These are phyloP conservation scores for Trypanosomatidae sp. DNA, from an alignment of 208 protist species.

Conservation along the genomic window DNA sequence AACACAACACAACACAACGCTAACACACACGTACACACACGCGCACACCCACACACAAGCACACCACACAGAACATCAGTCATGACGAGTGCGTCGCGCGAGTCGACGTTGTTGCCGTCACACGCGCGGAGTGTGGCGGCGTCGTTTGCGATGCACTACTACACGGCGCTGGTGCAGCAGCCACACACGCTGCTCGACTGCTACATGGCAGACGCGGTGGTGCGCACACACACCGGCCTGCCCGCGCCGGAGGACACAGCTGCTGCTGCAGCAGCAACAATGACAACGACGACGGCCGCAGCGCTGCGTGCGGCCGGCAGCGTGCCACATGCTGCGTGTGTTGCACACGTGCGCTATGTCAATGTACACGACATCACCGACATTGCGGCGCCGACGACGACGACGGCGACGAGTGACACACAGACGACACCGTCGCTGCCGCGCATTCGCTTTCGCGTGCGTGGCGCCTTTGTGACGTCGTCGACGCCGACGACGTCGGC, in stretches of 20 bases:
- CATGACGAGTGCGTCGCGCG: background rate
- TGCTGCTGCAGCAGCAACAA: too few relatives aligned
- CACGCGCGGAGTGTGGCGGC: slow-evolving; percentile 13
- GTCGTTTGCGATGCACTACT: slow-evolving; percentile 59
- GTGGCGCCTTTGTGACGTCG: background rate
- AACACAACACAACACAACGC: background rate
- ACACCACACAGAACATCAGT: slow-evolving; percentile 1
- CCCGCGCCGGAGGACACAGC: too few relatives aligned
- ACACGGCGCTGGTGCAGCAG: slow-evolving; percentile 36
- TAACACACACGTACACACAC: background rate
- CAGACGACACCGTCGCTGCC: background rate
- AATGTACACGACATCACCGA: too few relatives aligned
- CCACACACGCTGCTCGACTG: slow-evolving; percentile 20
- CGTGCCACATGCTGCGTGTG: too few relatives aligned
- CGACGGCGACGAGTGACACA: too few relatives aligned
- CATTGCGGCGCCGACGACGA: too few relatives aligned
- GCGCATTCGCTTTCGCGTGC: background rate
- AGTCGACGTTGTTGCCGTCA: background rate
- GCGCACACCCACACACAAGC: background rate
- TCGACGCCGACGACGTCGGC: background rate
- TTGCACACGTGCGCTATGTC: too few relatives aligned
- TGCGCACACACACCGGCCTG: too few relatives aligned
- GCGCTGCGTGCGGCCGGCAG: too few relatives aligned
- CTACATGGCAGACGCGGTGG: too few relatives aligned
- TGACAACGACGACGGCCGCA: too few relatives aligned